phyloP scores from a whole-genome alignment of 139 green algal species.

The Micractinium sp. region DNA sequence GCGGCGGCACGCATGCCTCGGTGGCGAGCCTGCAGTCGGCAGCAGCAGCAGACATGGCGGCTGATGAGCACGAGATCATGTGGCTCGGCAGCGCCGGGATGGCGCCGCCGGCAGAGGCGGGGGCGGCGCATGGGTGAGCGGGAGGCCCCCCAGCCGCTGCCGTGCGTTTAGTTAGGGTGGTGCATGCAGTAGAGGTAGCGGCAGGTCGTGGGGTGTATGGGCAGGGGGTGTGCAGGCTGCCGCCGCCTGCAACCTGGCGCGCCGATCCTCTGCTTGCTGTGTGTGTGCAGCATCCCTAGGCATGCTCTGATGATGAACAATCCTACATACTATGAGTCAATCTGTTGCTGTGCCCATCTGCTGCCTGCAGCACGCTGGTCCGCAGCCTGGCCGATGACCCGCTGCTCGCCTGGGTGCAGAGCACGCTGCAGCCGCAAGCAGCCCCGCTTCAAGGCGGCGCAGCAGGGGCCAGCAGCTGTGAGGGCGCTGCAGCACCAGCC shows the following conservation, averaged over 20 bases:
- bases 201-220: neutral
- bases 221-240: too few species aligned
- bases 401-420: slow-evolving; percentile 7
- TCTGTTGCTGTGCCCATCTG: neutral
- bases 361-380: neutral
- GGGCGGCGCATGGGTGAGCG: neutral
- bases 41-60: neutral
- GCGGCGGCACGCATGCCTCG: neutral
- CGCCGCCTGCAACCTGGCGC: too few species aligned
- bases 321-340: too few species aligned
- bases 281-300: too few species aligned
- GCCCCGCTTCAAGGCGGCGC: neutral
- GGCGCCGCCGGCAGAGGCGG: neutral
- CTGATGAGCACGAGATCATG: slow-evolving; percentile 7
- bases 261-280: too few species aligned
- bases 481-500: neutral
- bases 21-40: neutral
- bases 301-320: too few species aligned
- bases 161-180: neutral
- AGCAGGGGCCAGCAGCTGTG: neutral
- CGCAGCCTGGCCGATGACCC: neutral
- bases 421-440: neutral
- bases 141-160: neutral
- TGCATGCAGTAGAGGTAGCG: too few species aligned
- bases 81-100: neutral